A percentile compares a stretch with the other conserved stretches of the same genome.
Conservation (phyloP, 1,284 basidiomycete genomes). For the Cutaneotrichosporon sp. region DNA sequence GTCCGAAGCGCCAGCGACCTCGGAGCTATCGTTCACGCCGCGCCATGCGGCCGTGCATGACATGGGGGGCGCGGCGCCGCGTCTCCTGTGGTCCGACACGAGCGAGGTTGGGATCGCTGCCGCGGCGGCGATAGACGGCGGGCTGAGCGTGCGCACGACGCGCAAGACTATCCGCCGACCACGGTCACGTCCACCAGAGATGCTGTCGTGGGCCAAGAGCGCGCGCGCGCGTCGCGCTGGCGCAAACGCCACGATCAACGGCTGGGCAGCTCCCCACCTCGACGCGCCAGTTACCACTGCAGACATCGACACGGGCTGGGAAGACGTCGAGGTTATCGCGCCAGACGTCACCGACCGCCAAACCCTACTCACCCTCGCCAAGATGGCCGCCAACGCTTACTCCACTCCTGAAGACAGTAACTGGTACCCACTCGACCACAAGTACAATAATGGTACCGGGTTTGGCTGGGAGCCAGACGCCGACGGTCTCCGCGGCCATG, state of each 20-base stretch:
- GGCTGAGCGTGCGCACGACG: slow-evolving; percentile 30
- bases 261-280: slow-evolving; percentile 9
- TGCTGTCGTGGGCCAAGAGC: slow-evolving; percentile 36
- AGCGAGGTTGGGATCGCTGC: neutral
- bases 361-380: slow-evolving; percentile 76
- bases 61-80: neutral
- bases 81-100: slow-evolving; percentile 1
- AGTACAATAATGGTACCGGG: slow-evolving; percentile 64
- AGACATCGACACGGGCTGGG: slow-evolving; percentile 47
- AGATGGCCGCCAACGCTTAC: slow-evolving; percentile 94
- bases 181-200: slow-evolving; percentile 29
- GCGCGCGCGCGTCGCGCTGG: slow-evolving; percentile 9
- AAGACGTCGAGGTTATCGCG: slow-evolving; percentile 51
- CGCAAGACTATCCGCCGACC: slow-evolving; percentile 36
- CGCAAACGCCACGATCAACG: slow-evolving; percentile 6
- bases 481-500: slow-evolving; percentile 85
- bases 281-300: neutral
- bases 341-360: slow-evolving; percentile 66
- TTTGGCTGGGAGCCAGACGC: slow-evolving; percentile 87
- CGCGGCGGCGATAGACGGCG: neutral
- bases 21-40: slow-evolving; percentile 2
- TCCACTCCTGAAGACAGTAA: slow-evolving; percentile 55
- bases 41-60: slow-evolving; percentile 4
- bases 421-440: slow-evolving; percentile 69
- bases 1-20: neutral